A percentile compares a stretch with the other conserved stretches of the same genome.
These are phyloP conservation scores for Fusarium nanum DNA, from an alignment of 2,329 filamentous ascomycete species.

Conservation along the genomic window DNA sequence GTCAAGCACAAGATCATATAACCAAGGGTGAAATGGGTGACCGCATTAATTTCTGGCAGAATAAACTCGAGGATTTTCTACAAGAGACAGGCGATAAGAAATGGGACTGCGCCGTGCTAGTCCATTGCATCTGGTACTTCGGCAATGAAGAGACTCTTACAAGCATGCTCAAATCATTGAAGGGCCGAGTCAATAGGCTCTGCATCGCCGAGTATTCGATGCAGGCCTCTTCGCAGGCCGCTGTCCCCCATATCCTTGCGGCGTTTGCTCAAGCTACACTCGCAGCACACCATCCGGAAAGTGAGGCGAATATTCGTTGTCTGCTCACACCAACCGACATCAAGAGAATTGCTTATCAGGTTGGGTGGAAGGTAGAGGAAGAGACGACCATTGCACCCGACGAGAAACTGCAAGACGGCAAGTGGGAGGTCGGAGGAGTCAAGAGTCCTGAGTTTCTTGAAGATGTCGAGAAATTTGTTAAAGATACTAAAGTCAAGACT, in stretches of 20 bases:
- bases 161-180: not conserved
- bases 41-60: not conserved
- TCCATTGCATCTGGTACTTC: constrained; percentile 20
- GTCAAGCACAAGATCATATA: constrained; percentile 14
- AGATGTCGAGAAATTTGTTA: not conserved
- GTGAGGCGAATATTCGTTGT: constrained; percentile 11
- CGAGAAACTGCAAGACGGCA: not conserved
- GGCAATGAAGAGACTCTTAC: not conserved
- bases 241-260: constrained; percentile 10
- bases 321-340: not conserved
- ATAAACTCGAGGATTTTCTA: not conserved
- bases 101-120: constrained; percentile 15
- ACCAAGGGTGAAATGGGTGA: not conserved
- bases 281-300: not conserved
- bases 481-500: not conserved
- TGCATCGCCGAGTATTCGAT: constrained; percentile 20
- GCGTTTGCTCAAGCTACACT: constrained; percentile 9
- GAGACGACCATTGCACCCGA: not conserved
- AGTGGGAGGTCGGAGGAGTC: constrained; percentile 12
- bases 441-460: not conserved
- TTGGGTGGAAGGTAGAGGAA: not conserved
- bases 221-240: constrained; percentile 7
- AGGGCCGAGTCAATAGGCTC: not conserved
- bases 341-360: not conserved
- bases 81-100: not conserved